Conservation (phyloP, 1,284 basidiomycete species). For the Ganoderma meredithae region DNA sequence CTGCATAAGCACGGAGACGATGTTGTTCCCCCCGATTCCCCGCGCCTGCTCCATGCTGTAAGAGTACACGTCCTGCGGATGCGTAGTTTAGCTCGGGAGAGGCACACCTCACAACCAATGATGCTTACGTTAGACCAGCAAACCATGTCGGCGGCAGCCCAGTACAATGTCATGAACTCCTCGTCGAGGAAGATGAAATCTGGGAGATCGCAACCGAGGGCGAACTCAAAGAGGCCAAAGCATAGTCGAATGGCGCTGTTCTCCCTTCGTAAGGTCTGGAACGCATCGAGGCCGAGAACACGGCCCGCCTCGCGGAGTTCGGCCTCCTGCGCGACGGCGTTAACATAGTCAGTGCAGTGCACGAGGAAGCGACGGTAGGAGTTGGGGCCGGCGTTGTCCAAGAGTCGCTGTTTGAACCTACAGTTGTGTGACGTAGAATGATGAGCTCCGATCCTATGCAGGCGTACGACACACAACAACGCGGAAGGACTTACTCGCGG, state of each 20-base stretch:
- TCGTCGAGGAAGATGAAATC: constrained; percentile 46
- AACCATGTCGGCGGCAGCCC: constrained; percentile 50
- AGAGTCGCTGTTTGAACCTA: constrained; percentile 61
- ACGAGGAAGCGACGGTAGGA: constrained; percentile 48
- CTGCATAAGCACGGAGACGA: constrained; percentile 49
- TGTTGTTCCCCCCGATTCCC: constrained; percentile 49
- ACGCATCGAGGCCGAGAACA: constrained; percentile 43
- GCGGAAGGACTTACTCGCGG: constrained; percentile 39
- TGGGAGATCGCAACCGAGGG: constrained; percentile 49
- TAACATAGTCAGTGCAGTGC: constrained; percentile 45
- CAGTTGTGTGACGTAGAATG: constrained; percentile 8
- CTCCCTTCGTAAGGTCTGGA: constrained; percentile 47
- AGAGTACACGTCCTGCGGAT: constrained; percentile 50
- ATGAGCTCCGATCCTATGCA: constrained; percentile 9
- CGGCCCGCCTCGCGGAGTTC: constrained; percentile 43
- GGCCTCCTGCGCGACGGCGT: constrained; percentile 47
- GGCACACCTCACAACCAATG: background rate
- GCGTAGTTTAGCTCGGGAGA: background rate
- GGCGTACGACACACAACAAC: background rate
- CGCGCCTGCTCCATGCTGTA: constrained; percentile 50
- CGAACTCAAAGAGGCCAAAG: constrained; percentile 49
- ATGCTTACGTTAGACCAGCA: constrained; percentile 51
- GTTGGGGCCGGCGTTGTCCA: constrained; percentile 51
- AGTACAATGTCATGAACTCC: constrained; percentile 45
- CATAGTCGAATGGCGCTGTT: constrained; percentile 50